Base-by-base conservation (phyloP, 345 rosid genomes). In the Cardamine chenopodiifolia region DNA sequence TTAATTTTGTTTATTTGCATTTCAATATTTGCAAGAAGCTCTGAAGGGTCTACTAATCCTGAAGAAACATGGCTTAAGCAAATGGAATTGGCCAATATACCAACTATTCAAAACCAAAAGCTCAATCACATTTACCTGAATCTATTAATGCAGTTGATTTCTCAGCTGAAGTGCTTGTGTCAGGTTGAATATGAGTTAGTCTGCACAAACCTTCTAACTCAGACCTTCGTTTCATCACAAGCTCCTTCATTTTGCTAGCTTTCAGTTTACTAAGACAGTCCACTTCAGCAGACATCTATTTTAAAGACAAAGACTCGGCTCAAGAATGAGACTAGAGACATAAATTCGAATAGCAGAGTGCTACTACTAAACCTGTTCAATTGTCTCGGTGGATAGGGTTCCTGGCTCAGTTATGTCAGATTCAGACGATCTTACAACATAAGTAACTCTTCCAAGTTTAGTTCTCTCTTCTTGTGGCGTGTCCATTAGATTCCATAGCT, bases 401-500 rank as follows among this genome's bases (percentile, higher is more conserved):
- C 85, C 89, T 6, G 85, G 88, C 77, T 90, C 93, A 13, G 78
- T 78, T 70, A 90, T 79, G 49, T 83, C 87, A 34, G 84, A 71
- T 77, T 94, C 95, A 19, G 96, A 79, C 72, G 81, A 83, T 73
- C 86, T 82, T 59, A 94, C 82, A 80, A 88, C 57, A 23, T 76
- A 80, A 47, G 78, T 78, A 35, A 88, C 80, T 81, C 83, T 83
- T n/a, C 90, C 83, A 74, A 91, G 91, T 29, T 39, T 66, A 64
- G 62, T 78, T 83, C 78, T 86, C 63, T 90, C 97, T 72, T 82
- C 88, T 37, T 82, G 76, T 29, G 96, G 86, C 3, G 98, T 85
- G 77, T 91, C 98, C 98, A 94, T 91, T 86, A 94, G 83, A 76
- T 84, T 88, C 98, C 95, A 94, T 49, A 94, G 91, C 72, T 91